Evolutionary conservation across 1,284 basidiomycete genomes (phyloP).

Genomic region (Ceraceosorus guamensis): DNA sequence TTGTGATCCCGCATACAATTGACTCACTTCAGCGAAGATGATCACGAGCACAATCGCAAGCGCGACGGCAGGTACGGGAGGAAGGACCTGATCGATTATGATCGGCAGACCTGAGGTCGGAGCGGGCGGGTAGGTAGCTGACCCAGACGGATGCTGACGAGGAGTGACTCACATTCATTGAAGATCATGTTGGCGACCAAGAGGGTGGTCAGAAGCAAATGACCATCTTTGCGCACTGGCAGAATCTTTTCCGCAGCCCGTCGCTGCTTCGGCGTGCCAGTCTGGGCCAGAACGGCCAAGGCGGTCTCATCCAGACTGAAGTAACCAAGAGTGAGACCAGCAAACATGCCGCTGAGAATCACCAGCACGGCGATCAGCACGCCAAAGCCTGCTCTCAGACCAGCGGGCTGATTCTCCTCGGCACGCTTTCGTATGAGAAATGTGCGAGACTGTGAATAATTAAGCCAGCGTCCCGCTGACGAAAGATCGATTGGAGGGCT

Average conservation of each 20-base stretch:
- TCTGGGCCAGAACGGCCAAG: slow-evolving; percentile 74
- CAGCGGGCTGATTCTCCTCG: too few species aligned
- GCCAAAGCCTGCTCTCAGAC: slow-evolving; percentile 31
- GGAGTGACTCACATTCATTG: not conserved
- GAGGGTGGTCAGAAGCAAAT: slow-evolving; percentile 44
- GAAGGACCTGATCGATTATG: slow-evolving; percentile 77
- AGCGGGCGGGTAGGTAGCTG: too few species aligned
- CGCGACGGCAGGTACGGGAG: slow-evolving; percentile 62
- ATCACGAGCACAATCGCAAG: slow-evolving; percentile 45
- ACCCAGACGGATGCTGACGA: not conserved
- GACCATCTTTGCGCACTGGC: slow-evolving; percentile 63
- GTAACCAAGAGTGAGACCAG: slow-evolving; percentile 74
- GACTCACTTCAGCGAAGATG: slow-evolving; percentile 79
- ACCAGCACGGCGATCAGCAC: slow-evolving; percentile 57
- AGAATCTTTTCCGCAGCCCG: slow-evolving; percentile 74
- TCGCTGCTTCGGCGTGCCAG: slow-evolving; percentile 73
- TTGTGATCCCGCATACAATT: too few species aligned
- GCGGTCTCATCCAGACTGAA: slow-evolving; percentile 91
- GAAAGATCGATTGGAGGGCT: too few species aligned
- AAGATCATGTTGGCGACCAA: slow-evolving; percentile 48
- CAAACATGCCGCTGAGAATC: slow-evolving; percentile 58
- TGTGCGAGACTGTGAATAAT: too few species aligned
- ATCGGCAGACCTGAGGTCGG: slow-evolving; percentile 85
- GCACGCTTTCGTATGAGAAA: too few species aligned
- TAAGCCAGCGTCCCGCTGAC: too few species aligned